These are phyloP conservation scores for Metarhizium humberi DNA, from an alignment of 2,329 filamentous ascomycete genomes.

Conservation along the genomic window DNA sequence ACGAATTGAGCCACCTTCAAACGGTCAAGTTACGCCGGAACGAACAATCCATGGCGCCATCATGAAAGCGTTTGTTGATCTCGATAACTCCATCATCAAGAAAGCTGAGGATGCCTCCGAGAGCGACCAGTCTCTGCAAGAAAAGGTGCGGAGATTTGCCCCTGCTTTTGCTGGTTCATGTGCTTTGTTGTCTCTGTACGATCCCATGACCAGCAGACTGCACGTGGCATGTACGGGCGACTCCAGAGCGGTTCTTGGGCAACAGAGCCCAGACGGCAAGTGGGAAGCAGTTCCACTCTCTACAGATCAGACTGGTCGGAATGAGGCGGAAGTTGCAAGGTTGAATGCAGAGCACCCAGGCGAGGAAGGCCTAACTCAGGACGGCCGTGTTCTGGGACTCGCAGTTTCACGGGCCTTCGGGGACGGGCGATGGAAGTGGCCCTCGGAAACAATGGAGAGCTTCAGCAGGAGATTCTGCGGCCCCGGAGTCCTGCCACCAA, in stretches of 20 bases:
- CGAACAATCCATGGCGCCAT: neutral
- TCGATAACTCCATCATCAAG: constrained; percentile 17
- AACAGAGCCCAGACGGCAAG: neutral
- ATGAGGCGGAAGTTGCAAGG: neutral
- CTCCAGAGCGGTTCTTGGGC: neutral
- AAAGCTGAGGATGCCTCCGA: constrained; percentile 19
- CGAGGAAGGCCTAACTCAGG: constrained; percentile 28
- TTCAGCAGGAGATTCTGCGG: constrained; percentile 33
- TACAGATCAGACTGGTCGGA: neutral
- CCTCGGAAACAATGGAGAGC: neutral
- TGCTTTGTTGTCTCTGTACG: neutral
- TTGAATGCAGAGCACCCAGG: neutral
- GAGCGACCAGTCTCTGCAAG: neutral
- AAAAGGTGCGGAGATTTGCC: neutral
- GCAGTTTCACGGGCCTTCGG: constrained; percentile 51
- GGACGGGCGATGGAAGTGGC: constrained; percentile 53
- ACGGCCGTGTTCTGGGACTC: constrained; percentile 48
- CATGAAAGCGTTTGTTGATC: neutral
- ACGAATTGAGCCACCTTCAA: neutral
- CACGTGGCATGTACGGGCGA: neutral
- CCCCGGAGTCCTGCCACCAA: constrained; percentile 16
- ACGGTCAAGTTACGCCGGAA: neutral
- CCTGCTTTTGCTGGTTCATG: neutral
- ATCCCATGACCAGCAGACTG: neutral
- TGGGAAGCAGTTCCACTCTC: neutral